Evolutionary conservation across 2,329 filamentous ascomycete species (phyloP).

Genomic region (Pestalotiopsis sp.): DNA sequence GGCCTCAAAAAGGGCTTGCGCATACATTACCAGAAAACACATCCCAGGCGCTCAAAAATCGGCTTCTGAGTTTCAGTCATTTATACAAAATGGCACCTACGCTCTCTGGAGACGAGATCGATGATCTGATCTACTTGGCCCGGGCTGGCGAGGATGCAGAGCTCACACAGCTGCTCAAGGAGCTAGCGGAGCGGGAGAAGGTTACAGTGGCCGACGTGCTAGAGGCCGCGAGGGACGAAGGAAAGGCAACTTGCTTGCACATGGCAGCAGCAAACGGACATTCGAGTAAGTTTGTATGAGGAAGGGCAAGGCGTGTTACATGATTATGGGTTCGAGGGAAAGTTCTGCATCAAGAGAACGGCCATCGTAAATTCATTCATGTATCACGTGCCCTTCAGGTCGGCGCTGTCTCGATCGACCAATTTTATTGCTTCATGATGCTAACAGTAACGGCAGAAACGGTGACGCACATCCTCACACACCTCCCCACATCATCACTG

Average conservation of each 20-base stretch:
- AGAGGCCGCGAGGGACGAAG: slow-evolving; percentile 69
- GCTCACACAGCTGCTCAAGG: slow-evolving; percentile 59
- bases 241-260: slow-evolving; percentile 82
- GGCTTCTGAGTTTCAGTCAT: background rate
- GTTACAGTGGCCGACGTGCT: slow-evolving; percentile 66
- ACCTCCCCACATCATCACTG: slow-evolving; percentile 32
- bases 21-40: background rate
- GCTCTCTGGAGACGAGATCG: slow-evolving; percentile 78
- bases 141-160: slow-evolving; percentile 76
- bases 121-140: slow-evolving; percentile 88
- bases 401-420: too few species aligned
- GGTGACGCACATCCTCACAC: slow-evolving; percentile 46
- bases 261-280: slow-evolving; percentile 94
- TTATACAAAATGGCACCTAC: slow-evolving; percentile 45
- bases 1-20: background rate
- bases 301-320: background rate
- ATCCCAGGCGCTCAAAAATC: background rate
- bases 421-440: background rate
- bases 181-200: slow-evolving; percentile 63
- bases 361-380: background rate
- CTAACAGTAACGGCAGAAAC: slow-evolving; percentile 33
- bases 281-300: slow-evolving; percentile 50
- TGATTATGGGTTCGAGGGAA: background rate
- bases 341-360: background rate
- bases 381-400: background rate